Percentiles rank a stretch among this genome's conserved stretches.
phyloP scores from a whole-genome alignment of 1,284 basidiomycete genomes.

The Salmacisia buchloeana region DNA sequence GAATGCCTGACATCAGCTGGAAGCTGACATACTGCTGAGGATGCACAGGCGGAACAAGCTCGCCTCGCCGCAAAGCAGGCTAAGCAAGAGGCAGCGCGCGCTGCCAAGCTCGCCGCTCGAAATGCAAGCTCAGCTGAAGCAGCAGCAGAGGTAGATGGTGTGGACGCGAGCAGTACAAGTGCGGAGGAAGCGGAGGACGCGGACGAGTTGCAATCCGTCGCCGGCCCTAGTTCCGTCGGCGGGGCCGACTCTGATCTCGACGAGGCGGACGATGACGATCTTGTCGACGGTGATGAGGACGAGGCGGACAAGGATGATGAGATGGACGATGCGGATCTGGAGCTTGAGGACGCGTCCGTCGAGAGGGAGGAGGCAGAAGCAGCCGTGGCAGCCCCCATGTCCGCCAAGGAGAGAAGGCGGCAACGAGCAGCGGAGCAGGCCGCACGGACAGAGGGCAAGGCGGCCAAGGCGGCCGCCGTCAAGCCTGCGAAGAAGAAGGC shows the following conservation, averaged over 20 bases:
- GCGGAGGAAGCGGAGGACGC: slow-evolving; percentile 17
- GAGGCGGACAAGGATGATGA: slow-evolving; percentile 19
- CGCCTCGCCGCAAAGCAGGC: slow-evolving; percentile 17
- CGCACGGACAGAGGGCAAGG: not conserved
- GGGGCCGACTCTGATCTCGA: slow-evolving; percentile 17
- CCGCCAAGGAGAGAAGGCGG: not conserved
- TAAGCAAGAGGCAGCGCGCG: slow-evolving; percentile 10
- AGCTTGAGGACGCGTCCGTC: slow-evolving; percentile 33
- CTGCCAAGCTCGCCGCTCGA: slow-evolving; percentile 16
- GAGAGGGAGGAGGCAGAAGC: slow-evolving; percentile 14
- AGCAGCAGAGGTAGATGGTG: slow-evolving; percentile 11
- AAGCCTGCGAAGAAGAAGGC: not conserved
- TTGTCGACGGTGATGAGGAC: slow-evolving; percentile 19
- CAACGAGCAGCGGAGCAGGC: not conserved
- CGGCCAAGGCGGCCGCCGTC: not conserved
- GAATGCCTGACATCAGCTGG: not conserved
- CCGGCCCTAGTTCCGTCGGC: slow-evolving; percentile 12
- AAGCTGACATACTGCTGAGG: not conserved
- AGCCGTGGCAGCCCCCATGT: not conserved
- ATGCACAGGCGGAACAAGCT: slow-evolving; percentile 10
- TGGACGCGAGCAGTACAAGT: slow-evolving; percentile 19
- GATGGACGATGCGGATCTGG: slow-evolving; percentile 25
- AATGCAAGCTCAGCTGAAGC: slow-evolving; percentile 7
- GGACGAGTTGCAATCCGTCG: slow-evolving; percentile 15
- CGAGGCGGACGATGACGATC: slow-evolving; percentile 18